Evolutionary conservation across 768 basidiomycete species (phyloP).

Genomic region (Mycena amicta): DNA sequence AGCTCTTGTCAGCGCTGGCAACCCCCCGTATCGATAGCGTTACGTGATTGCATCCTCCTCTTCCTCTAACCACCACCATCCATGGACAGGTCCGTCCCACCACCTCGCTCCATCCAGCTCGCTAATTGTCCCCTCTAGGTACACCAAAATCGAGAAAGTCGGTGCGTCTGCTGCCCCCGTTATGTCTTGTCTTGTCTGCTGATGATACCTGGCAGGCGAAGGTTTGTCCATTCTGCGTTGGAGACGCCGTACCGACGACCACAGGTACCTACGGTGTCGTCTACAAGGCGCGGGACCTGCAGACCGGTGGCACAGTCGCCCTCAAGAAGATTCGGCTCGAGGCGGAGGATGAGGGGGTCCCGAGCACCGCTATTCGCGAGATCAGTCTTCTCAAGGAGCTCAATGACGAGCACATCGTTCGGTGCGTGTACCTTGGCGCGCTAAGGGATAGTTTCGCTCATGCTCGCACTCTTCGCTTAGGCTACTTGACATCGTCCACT

Average conservation of each 20-base stretch:
- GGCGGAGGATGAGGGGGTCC: slow-evolving; percentile 98
- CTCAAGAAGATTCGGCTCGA: slow-evolving; percentile 99
- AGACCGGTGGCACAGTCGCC: slow-evolving; percentile 82
- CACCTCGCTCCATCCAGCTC: not conserved
- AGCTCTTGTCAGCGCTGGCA: too few species aligned
- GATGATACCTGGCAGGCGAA: slow-evolving; percentile 38
- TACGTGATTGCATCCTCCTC: not conserved
- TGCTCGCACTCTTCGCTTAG: slow-evolving; percentile 42
- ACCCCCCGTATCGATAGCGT: not conserved
- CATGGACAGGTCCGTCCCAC: not conserved
- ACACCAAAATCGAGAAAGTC: slow-evolving; percentile 97
- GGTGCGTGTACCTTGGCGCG: slow-evolving; percentile 46
- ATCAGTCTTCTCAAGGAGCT: slow-evolving; percentile 96
- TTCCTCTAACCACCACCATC: not conserved
- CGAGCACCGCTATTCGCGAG: slow-evolving; percentile 96
- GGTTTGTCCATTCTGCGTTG: slow-evolving; percentile 26
- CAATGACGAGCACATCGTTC: slow-evolving; percentile 94
- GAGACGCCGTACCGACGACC: not conserved
- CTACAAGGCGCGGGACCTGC: slow-evolving; percentile 89
- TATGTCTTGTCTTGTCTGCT: slow-evolving; percentile 18
- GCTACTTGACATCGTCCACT: slow-evolving; percentile 94
- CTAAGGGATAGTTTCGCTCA: not conserved
- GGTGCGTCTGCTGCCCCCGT: slow-evolving; percentile 62
- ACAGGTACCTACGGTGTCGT: slow-evolving; percentile 98
- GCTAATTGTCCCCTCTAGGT: slow-evolving; percentile 48